These are phyloP conservation scores for Alternaria triticimaculans DNA, from an alignment of 2,329 filamentous ascomycete genomes.

Conservation along the genomic window DNA sequence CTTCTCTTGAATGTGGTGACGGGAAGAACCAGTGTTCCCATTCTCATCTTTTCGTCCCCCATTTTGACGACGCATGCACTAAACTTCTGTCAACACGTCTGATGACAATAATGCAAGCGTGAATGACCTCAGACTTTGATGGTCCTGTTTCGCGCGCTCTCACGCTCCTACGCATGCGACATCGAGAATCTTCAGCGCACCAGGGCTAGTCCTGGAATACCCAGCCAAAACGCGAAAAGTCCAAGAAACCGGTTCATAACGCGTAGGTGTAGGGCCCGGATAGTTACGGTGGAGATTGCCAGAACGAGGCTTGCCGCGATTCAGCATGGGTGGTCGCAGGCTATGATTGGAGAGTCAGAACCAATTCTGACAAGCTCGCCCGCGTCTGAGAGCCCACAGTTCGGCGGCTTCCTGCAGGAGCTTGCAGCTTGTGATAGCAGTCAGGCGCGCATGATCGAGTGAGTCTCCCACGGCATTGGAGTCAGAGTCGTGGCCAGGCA, in stretches of 20 bases:
- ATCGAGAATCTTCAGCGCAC: background rate
- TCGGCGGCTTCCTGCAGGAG: slow-evolving; percentile 24
- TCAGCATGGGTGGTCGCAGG: background rate
- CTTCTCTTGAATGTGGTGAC: no score
- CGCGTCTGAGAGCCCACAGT: slow-evolving; percentile 11
- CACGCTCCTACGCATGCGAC: background rate
- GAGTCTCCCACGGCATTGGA: slow-evolving; percentile 1
- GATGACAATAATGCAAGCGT: background rate
- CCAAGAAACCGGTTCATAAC: background rate
- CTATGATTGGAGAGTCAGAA: slow-evolving; percentile 14
- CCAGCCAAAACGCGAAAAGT: background rate
- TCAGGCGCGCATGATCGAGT: slow-evolving; percentile 10
- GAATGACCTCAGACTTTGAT: background rate
- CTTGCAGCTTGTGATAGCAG: slow-evolving; percentile 15
- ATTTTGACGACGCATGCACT: background rate
- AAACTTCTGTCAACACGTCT: background rate
- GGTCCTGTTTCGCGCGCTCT: background rate
- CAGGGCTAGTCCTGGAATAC: background rate
- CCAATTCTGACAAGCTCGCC: slow-evolving; percentile 7
- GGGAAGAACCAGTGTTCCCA: background rate
- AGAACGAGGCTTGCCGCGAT: slow-evolving; percentile 10
- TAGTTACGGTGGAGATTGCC: slow-evolving; percentile 3
- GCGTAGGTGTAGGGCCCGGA: background rate
- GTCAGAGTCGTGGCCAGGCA: slow-evolving; percentile 9
- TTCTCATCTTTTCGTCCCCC: background rate